phyloP scores from a whole-genome alignment of 1,284 basidiomycete species.

The Papiliotrema terrestris region DNA sequence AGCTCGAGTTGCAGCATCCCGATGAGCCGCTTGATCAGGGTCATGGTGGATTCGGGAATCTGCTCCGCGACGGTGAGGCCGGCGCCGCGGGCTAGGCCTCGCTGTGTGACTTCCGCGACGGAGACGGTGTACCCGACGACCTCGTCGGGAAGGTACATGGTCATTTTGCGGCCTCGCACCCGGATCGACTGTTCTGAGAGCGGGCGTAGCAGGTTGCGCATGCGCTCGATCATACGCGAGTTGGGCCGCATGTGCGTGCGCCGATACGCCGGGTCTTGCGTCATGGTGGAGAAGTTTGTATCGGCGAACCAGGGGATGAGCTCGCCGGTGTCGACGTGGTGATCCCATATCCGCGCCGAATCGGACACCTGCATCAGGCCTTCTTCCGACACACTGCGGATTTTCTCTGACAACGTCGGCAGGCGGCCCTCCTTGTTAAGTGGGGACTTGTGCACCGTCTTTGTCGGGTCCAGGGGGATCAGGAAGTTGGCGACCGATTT shows the following conservation, averaged over 20 bases:
- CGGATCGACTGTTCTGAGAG: constrained; percentile 45
- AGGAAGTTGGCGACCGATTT: constrained; percentile 95
- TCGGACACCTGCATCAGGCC: constrained; percentile 40
- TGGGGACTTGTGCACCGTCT: constrained; percentile 15
- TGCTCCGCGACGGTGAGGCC: constrained; percentile 62
- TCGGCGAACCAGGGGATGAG: constrained; percentile 45
- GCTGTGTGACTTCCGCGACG: constrained; percentile 72
- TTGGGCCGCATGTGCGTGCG: constrained; percentile 24
- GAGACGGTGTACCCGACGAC: constrained; percentile 83
- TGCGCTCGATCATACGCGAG: constrained; percentile 42
- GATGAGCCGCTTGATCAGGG: constrained; percentile 72
- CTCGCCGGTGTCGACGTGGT: constrained; percentile 48
- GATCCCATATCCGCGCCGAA: constrained; percentile 45
- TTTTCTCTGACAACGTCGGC: constrained; percentile 36
- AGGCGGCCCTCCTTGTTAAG: constrained; percentile 15
- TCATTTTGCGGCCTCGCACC: constrained; percentile 41
- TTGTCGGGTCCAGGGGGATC: constrained; percentile 63
- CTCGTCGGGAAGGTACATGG: constrained; percentile 81
- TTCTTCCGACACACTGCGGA: constrained; percentile 44
- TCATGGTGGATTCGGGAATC: constrained; percentile 70
- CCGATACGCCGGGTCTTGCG: constrained; percentile 28
- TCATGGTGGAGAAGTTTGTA: constrained; percentile 26
- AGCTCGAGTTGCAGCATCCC: constrained; percentile 56
- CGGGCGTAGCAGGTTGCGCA: constrained; percentile 35
- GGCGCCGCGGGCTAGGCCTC: constrained; percentile 54